Conservation (phyloP, 257 asterid genomes). For the Avicennia marina region DNA sequence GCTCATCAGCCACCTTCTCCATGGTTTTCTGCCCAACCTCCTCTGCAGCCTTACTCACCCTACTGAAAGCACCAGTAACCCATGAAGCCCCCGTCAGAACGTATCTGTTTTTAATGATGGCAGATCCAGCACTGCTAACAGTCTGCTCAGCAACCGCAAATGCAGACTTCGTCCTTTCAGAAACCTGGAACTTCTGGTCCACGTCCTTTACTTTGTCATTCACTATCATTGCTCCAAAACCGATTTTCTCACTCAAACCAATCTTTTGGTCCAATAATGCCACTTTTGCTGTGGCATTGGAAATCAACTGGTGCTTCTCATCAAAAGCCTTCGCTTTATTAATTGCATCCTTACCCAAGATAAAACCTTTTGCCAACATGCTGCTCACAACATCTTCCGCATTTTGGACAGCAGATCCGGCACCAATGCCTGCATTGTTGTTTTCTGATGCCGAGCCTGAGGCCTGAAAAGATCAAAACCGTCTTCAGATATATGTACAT, state of each 20-base stretch:
- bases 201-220: slow-evolving; percentile 39
- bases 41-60: slow-evolving; percentile 35
- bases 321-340: slow-evolving; percentile 42
- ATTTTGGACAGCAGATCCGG: slow-evolving; percentile 24
- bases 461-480: slow-evolving; percentile 22
- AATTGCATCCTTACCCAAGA: slow-evolving; percentile 40
- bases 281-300: slow-evolving; percentile 38
- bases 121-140: slow-evolving; percentile 37
- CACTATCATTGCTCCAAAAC: slow-evolving; percentile 26
- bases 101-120: slow-evolving; percentile 41
- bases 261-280: slow-evolving; percentile 37
- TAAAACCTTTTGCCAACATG: slow-evolving; percentile 44
- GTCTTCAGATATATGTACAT: no score
- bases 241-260: slow-evolving; percentile 38
- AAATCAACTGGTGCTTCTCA: slow-evolving; percentile 35
- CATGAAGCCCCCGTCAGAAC: slow-evolving; percentile 38
- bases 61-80: slow-evolving; percentile 38
- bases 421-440: slow-evolving; percentile 9
- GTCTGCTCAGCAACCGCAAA: slow-evolving; percentile 39
- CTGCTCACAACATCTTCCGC: no score
- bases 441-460: no score
- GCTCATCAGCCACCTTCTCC: slow-evolving; percentile 27
- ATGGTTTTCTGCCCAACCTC: slow-evolving; percentile 36
- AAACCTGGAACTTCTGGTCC: slow-evolving; percentile 40
- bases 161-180: slow-evolving; percentile 41